Evolutionary conservation across 2,329 filamentous ascomycete species (phyloP).

Genomic region (Aspergillus jensenii): DNA sequence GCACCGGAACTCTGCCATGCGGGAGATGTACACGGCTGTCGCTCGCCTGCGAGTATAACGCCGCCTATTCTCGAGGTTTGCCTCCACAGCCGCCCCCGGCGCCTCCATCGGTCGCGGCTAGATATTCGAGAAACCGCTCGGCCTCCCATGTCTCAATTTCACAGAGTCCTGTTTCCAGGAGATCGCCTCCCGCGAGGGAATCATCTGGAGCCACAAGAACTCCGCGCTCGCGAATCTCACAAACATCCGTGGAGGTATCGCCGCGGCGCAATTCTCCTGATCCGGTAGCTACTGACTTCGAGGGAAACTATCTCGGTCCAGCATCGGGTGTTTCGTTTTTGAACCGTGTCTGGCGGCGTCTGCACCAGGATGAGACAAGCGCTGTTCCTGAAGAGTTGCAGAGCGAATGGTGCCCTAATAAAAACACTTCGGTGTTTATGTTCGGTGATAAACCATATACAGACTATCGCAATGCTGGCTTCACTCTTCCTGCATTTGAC

Average conservation of each 20-base stretch:
- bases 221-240: slow-evolving; percentile 2
- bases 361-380: slow-evolving; percentile 55
- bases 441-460: slow-evolving; percentile 55
- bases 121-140: slow-evolving; percentile 10
- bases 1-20: slow-evolving; percentile 39
- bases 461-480: slow-evolving; percentile 31
- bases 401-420: slow-evolving; percentile 32
- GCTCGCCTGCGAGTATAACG: slow-evolving; percentile 36
- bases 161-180: slow-evolving; percentile 4
- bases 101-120: slow-evolving; percentile 15
- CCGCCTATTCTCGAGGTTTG: slow-evolving; percentile 37
- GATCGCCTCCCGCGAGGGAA: slow-evolving; percentile 3
- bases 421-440: slow-evolving; percentile 48
- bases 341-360: slow-evolving; percentile 66
- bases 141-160: not conserved
- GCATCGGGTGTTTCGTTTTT: slow-evolving; percentile 57
- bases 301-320: slow-evolving; percentile 57
- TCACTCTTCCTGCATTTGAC: slow-evolving; percentile 41
- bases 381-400: slow-evolving; percentile 29
- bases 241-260: slow-evolving; percentile 18
- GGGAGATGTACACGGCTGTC: slow-evolving; percentile 33
- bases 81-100: slow-evolving; percentile 34
- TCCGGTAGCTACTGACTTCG: slow-evolving; percentile 49
- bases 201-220: slow-evolving; percentile 1
- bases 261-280: slow-evolving; percentile 45